Evolutionary conservation across 805 yeast species (phyloP).

Genomic region (Pichia occidentalis): DNA sequence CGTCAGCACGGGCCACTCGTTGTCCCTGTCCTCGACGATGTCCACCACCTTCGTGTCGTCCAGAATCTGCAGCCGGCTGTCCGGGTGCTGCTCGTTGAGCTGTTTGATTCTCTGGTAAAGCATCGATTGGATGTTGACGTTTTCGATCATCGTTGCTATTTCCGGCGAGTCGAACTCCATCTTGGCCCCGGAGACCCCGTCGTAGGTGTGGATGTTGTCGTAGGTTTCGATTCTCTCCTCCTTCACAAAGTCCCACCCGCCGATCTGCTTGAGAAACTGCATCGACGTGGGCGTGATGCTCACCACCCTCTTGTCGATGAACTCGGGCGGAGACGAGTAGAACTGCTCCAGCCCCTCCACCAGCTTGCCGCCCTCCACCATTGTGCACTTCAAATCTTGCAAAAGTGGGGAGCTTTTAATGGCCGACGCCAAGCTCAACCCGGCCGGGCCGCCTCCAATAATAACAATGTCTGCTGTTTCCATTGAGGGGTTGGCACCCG

Average conservation of each 20-base stretch:
- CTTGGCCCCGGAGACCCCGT: slow-evolving; percentile 65
- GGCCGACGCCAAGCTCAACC: slow-evolving; percentile 78
- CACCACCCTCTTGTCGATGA: slow-evolving; percentile 72
- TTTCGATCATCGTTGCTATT: slow-evolving; percentile 85
- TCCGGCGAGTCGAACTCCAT: slow-evolving; percentile 63
- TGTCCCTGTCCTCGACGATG: slow-evolving; percentile 36
- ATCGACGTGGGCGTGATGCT: slow-evolving; percentile 81
- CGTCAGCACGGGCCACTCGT: slow-evolving; percentile 72
- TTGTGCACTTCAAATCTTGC: slow-evolving; percentile 48
- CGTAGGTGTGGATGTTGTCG: slow-evolving; percentile 80
- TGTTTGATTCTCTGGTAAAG: slow-evolving; percentile 49
- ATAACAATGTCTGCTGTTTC: slow-evolving; percentile 61
- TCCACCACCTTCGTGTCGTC: slow-evolving; percentile 64
- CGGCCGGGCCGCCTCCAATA: slow-evolving; percentile 98
- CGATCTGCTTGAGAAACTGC: slow-evolving; percentile 57
- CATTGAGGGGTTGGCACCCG: slow-evolving; percentile 6
- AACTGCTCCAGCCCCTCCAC: slow-evolving; percentile 42
- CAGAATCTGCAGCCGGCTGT: slow-evolving; percentile 34
- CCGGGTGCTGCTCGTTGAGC: slow-evolving; percentile 25
- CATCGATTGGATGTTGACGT: slow-evolving; percentile 73
- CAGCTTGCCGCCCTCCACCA: slow-evolving; percentile 70
- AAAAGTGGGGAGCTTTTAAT: slow-evolving; percentile 63
- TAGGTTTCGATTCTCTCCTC: slow-evolving; percentile 71
- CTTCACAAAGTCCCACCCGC: slow-evolving; percentile 67
- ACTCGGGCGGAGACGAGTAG: slow-evolving; percentile 36